Evolutionary conservation across 352 stramenopile species (phyloP), one percentile per base, ranked within the genome.

Genomic region (Globisporangium rhizosaccharum): DNA sequence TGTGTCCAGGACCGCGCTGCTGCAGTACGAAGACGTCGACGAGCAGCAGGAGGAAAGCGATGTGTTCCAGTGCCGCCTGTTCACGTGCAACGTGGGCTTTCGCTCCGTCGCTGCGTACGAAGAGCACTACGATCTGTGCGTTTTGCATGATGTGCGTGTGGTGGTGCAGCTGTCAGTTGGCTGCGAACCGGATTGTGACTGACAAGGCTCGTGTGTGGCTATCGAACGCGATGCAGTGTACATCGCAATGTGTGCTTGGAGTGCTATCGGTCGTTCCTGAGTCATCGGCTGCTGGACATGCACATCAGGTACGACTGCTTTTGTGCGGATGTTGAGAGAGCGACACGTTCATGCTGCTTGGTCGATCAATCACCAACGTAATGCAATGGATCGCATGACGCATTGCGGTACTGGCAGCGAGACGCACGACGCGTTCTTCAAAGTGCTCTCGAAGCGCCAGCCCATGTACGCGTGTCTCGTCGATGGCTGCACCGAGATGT

Each of bases 51-150:
- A 33, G 11, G 39, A 53, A 57, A 53, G 41, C 8, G 41, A 49
- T 18, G 14, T 53, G 39, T 75, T 87, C 30, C 67, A 61, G 23
- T 87, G 76, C 50, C 65, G 65, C n/a, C 59, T 87, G 39, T 62
- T 72, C 42, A 73, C 71, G 45, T 87, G 76, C 59, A 63, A 74
- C 37, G 59, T 79, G 5, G 67, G 36, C 14, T 87, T 85, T 54
- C 62, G 65, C n/a, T 76, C 74, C 18, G 44, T 79, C 37, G 60
- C 56, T 20, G 70, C 66, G 3, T 87, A 85, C 53, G 74, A 87
- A 62, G 76, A 87, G 26, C 76, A 87, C 61, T 87, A 87, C 58
- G 72, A 83, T 51, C 71, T 87, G 76, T 87, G 67, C 56, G 66
- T 47, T 47, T 30, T 54, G 14, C 25, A 71, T 64, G 59, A 7